Base-by-base conservation (phyloP, 192 early-diverging fungal genomes). In the Rhizophagus clarus region DNA sequence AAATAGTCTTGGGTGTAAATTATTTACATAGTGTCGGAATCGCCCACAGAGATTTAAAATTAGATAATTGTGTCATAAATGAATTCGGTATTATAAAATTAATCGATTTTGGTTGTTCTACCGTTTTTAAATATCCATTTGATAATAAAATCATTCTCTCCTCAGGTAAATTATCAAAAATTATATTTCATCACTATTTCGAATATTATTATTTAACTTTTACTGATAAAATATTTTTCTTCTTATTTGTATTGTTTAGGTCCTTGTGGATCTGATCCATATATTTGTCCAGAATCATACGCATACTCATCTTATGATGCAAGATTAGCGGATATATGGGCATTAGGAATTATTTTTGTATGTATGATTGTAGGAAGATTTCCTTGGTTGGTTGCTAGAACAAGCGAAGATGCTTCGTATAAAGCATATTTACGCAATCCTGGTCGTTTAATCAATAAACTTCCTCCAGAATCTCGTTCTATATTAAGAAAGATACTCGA, bases 101-200 rank as follows among this genome's bases (percentile, higher is more conserved):
- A 74, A 97, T 96, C 40, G 97, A 98, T 79, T 98, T 98, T 88
- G 97, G 97, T 40, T 96, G 96, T 64, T 93, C 93, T 1, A 91
- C 89, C 61, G 96, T 98, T 24, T 98, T 93, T 82, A 90, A 93
- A 73, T 91, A 91, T 40, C 96, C 95, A 10, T 97, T 95, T 86
- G 90, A 93, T 72, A 82, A 82, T n/a, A 83, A 86, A 61, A 77
- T 87, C 17, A 77, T 81, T 11, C 66, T 82, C 64, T 81, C 79
- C 17, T 74, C 83, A 86, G 88, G 88, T 89, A 85, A 14, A 74
- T 64, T 45, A 87, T 87, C 26, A 72, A 85, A 28, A 83, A 83
- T 75, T 90, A 9, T 71, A 40, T 4, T n/a, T 51, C 29, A 26
- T 24, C 15, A 49, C 63, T 24, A 4, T 31, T 24, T 40, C 37